These are phyloP conservation scores for Isatis tinctoria DNA, from an alignment of 345 rosid genomes.

Conservation along the genomic window DNA sequence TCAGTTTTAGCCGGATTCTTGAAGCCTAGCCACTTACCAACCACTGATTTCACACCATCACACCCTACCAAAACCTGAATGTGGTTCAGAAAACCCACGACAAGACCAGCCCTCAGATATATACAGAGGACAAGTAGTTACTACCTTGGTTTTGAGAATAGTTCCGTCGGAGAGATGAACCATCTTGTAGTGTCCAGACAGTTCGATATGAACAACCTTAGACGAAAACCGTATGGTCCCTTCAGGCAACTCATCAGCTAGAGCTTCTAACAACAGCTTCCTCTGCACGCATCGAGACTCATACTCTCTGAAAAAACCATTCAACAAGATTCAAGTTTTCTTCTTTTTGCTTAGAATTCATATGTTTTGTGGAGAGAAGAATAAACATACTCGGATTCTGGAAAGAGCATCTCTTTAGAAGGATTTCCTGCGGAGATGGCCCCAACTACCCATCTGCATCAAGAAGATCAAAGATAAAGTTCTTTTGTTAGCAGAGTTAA, in stretches of 20 bases:
- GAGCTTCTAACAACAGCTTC: conserved; percentile 48
- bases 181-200: conserved; percentile 48
- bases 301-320: conserved; percentile 33
- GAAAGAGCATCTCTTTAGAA: conserved; percentile 21
- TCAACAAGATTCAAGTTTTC: neutral
- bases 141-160: conserved; percentile 57
- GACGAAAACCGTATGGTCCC: conserved; percentile 63
- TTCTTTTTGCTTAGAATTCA: neutral
- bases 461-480: neutral
- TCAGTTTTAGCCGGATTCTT: conserved; percentile 36
- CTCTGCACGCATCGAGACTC: conserved; percentile 60
- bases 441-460: conserved; percentile 34
- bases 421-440: conserved; percentile 22
- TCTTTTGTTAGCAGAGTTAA: neutral
- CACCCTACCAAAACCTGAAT: conserved; percentile 62
- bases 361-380: neutral
- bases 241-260: conserved; percentile 48
- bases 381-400: conserved; percentile 35
- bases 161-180: conserved; percentile 61
- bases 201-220: conserved; percentile 57
- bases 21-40: conserved; percentile 65
- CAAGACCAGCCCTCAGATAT: neutral
- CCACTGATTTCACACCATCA: conserved; percentile 66
- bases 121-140: neutral
- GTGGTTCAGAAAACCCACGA: conserved; percentile 6